A percentile compares a stretch with the other conserved stretches of the same genome.
Conservation (phyloP, 2,329 filamentous ascomycete genomes). For the Geosmithia putterillii region DNA sequence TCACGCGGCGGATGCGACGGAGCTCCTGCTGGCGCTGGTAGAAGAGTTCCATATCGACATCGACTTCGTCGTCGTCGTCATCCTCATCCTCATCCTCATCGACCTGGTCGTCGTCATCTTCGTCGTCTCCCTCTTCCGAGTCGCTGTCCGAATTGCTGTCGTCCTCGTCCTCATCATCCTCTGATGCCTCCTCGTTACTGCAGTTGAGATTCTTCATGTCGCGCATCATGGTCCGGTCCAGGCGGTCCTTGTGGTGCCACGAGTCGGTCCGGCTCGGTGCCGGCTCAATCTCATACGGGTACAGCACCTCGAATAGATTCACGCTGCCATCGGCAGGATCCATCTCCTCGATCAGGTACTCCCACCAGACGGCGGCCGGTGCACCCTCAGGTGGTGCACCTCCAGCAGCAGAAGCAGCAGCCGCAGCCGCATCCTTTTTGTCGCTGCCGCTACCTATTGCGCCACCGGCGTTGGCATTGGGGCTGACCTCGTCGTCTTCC, state of each 20-base stretch:
- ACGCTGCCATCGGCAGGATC: constrained; percentile 29
- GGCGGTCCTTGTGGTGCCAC: constrained; percentile 15
- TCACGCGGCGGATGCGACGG: constrained; percentile 31
- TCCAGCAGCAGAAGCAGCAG: background rate
- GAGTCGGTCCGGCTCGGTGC: constrained; percentile 26
- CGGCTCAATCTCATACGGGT: constrained; percentile 34
- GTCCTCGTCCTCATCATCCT: constrained; percentile 6
- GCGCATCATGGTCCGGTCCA: constrained; percentile 30
- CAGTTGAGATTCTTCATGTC: constrained; percentile 33
- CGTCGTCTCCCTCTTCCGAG: constrained; percentile 15
- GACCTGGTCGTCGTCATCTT: constrained; percentile 12
- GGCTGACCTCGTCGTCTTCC: constrained; percentile 1
- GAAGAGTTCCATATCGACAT: constrained; percentile 25
- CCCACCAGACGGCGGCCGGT: constrained; percentile 1
- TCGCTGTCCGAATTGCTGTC: constrained; percentile 11
- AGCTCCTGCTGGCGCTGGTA: constrained; percentile 27
- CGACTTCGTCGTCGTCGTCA: constrained; percentile 10
- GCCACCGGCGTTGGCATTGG: too few species aligned
- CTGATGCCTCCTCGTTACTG: constrained; percentile 19
- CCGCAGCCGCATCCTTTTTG: background rate
- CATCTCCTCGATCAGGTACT: constrained; percentile 11
- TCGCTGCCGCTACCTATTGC: background rate
- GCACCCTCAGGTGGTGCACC: background rate
- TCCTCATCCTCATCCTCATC: constrained; percentile 15
- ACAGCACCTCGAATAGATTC: constrained; percentile 27